A percentile compares a stretch with the other conserved stretches of the same genome.
Evolutionary conservation across 768 basidiomycete genomes (phyloP).

Genomic region (Tricholoma flavovirens): DNA sequence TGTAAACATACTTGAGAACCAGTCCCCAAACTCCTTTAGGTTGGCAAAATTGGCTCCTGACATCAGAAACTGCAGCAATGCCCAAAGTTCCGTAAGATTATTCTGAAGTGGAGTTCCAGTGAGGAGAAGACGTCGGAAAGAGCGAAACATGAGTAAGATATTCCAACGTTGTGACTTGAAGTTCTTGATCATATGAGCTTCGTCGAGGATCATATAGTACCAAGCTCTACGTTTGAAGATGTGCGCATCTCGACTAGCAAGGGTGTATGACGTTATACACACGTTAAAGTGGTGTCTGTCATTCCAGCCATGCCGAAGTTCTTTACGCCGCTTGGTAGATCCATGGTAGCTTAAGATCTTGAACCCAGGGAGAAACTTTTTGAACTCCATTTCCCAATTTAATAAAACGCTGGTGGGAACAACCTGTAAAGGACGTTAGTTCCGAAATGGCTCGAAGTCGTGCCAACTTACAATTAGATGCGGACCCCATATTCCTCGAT

Average conservation of each 20-base stretch:
- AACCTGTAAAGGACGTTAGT: slow-evolving; percentile 41
- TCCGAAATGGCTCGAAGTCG: neutral
- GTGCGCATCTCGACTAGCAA: slow-evolving; percentile 86
- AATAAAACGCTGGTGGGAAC: slow-evolving; percentile 90
- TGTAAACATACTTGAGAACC: slow-evolving; percentile 82
- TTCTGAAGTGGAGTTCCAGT: slow-evolving; percentile 98
- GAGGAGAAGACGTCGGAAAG: slow-evolving; percentile 79
- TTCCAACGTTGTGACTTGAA: slow-evolving; percentile 94
- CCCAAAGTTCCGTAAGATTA: slow-evolving; percentile 94
- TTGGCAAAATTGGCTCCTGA: slow-evolving; percentile 86
- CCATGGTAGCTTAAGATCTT: slow-evolving; percentile 88
- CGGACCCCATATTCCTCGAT: slow-evolving; percentile 87
- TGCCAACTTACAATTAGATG: slow-evolving; percentile 66
- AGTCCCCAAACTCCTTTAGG: slow-evolving; percentile 88
- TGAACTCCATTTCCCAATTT: slow-evolving; percentile 98
- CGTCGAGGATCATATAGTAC: slow-evolving; percentile 96
- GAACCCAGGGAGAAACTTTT: slow-evolving; percentile 90
- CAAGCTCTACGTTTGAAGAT: slow-evolving; percentile 90
- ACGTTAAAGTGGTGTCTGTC: slow-evolving; percentile 89
- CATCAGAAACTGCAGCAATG: slow-evolving; percentile 90
- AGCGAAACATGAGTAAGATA: slow-evolving; percentile 81
- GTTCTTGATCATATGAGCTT: slow-evolving; percentile 98
- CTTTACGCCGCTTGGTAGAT: slow-evolving; percentile 80
- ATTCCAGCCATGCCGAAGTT: slow-evolving; percentile 86
- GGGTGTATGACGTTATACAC: slow-evolving; percentile 90